Evolutionary conservation across 768 basidiomycete species (phyloP).

Genomic region (Vararia minispora): DNA sequence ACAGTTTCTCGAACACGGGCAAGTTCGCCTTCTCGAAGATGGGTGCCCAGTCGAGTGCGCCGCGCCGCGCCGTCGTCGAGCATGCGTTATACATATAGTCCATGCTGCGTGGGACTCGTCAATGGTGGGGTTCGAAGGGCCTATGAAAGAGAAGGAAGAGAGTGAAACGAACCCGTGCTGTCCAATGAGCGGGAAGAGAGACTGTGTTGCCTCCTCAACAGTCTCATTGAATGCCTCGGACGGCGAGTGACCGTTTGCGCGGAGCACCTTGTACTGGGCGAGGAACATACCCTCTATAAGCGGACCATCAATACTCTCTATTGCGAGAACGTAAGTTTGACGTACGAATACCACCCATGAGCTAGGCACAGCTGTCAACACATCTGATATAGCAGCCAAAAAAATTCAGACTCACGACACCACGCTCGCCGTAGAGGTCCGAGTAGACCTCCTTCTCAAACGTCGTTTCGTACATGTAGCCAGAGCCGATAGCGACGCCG

Average conservation of each 20-base stretch:
- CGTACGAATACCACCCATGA: conserved; percentile 95
- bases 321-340: conserved; percentile 9
- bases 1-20: conserved; percentile 91
- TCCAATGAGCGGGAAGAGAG: conserved; percentile 94
- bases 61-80: conserved; percentile 97
- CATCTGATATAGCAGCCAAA: not conserved
- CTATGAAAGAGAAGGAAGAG: not conserved
- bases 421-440: conserved; percentile 98
- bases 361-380: conserved; percentile 29
- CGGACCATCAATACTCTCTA: conserved; percentile 1
- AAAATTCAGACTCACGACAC: conserved; percentile 62
- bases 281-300: conserved; percentile 88
- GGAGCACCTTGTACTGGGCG: conserved; percentile 96
- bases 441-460: conserved; percentile 99
- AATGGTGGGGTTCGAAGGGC: not conserved
- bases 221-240: conserved; percentile 99
- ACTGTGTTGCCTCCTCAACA: conserved; percentile 99
- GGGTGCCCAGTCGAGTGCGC: conserved; percentile 98
- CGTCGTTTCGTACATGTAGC: conserved; percentile 98
- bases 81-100: conserved; percentile 99
- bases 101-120: conserved; percentile 47
- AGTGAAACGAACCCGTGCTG: conserved; percentile 61
- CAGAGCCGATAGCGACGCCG: conserved; percentile 90
- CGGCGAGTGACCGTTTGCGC: conserved; percentile 91
- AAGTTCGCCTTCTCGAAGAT: conserved; percentile 90